These are phyloP conservation scores for Scleromitrula shiraiana DNA, from an alignment of 2,329 filamentous ascomycete genomes.

Conservation along the genomic window DNA sequence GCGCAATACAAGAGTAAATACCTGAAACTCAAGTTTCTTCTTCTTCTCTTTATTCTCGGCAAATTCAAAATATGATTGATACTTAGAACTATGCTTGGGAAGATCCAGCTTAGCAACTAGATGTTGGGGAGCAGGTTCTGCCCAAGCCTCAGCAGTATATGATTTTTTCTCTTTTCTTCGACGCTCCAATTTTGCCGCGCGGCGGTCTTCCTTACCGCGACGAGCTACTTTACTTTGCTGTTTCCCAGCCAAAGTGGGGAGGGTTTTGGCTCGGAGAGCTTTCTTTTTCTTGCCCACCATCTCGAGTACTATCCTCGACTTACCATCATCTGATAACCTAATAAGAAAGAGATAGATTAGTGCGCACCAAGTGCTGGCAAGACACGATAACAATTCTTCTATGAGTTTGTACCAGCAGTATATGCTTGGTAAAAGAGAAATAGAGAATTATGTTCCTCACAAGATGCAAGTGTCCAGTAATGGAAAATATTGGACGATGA, in stretches of 20 bases:
- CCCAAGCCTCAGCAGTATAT: constrained; percentile 25
- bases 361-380: constrained; percentile 3
- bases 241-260: neutral
- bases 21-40: constrained; percentile 55
- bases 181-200: constrained; percentile 21
- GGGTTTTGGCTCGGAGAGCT: constrained; percentile 8
- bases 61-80: constrained; percentile 56
- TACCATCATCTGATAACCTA: constrained; percentile 9
- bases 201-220: constrained; percentile 19
- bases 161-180: constrained; percentile 24
- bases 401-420: neutral
- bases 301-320: constrained; percentile 11
- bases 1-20: constrained; percentile 30
- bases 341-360: neutral
- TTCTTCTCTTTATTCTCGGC: constrained; percentile 58
- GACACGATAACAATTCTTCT: neutral
- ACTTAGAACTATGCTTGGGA: constrained; percentile 38
- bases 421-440: neutral
- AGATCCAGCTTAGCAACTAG: constrained; percentile 27
- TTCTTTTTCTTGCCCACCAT: constrained; percentile 19
- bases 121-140: constrained; percentile 23
- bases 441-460: neutral
- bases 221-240: neutral
- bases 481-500: neutral
- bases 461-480: neutral